phyloP scores from a whole-genome alignment of 1,284 basidiomycete species.

The Spongiforma sp. region DNA sequence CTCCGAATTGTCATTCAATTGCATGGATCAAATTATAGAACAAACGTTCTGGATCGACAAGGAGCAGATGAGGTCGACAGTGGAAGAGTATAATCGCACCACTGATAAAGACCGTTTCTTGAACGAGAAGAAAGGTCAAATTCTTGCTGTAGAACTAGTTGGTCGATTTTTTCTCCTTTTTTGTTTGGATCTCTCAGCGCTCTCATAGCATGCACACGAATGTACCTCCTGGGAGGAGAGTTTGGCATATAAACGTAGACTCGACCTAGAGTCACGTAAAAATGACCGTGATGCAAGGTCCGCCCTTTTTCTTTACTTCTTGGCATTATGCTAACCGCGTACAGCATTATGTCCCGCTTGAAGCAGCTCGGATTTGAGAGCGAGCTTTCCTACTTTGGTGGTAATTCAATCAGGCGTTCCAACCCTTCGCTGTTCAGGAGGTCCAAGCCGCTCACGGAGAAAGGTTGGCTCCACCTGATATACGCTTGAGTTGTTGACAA shows the following conservation, averaged over 20 bases:
- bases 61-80: constrained; percentile 4
- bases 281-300: neutral
- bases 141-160: neutral
- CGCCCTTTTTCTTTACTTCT: neutral
- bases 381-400: constrained; percentile 6
- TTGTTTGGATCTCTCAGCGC: neutral
- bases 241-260: neutral
- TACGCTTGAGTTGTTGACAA: neutral
- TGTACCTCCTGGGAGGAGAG: neutral
- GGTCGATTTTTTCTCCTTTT: neutral
- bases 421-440: constrained; percentile 3
- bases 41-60: neutral
- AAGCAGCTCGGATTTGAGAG: constrained; percentile 6
- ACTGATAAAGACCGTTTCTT: constrained; percentile 9
- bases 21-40: neutral
- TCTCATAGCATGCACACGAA: constrained; percentile 2
- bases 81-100: neutral
- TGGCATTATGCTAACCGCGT: neutral
- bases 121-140: neutral
- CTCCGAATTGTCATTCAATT: neutral
- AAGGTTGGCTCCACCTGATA: constrained; percentile 3
- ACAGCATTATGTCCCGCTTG: constrained; percentile 17
- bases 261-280: neutral
- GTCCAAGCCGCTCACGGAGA: constrained; percentile 13
- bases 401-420: neutral